Evolutionary conservation across 2,329 filamentous ascomycete genomes (phyloP), one percentile per base, ranked within the genome.

Genomic region (Ceratocystis variospora): DNA sequence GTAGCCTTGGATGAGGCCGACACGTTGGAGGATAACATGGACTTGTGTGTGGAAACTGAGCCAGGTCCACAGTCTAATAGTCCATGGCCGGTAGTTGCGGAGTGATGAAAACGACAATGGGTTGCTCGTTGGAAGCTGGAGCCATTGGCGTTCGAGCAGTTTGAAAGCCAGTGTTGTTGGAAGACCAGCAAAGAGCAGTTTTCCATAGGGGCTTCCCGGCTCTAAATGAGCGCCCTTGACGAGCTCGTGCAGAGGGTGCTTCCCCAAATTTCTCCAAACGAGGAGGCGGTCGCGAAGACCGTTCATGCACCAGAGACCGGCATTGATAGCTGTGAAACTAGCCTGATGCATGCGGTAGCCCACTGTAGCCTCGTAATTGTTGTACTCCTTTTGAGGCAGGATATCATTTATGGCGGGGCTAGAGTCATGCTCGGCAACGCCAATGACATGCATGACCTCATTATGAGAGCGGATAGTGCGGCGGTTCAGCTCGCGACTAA

Each of bases 401-500:
- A 73, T 72, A 63, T 79, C 76, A 4, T 75, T 74, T 3, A 76
- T 75, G 25, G 74, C 71, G 3, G 71, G 71, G 6, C 74, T 73
- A 63, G 78, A 79, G 64, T 85, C 82, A 15, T 82, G 80, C 70
- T 85, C 83, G 7, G 82, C 83, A 3, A 85, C 83, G 4, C 83
- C 83, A 48, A 85, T 85, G 8, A 84, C 81, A 19, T 80, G 77
- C 83, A 85, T 85, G 2, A 85, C 83, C 69, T 85, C 82, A 69
- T 85, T 85, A 70, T 85, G 83, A 8, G 83, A 79, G 63, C 83
- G 77, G 31, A 85, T 81, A 41, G 84, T 79, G 67, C 83, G 79
- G 62, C 79, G 78, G 69, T 83, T 84, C 69, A 83, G 78, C 12
- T 76, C 75, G 70, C 79, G 81, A 0, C 81, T 83, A 63, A 79